Percentiles rank a stretch among this genome's conserved stretches.
These are phyloP conservation scores for Aureobasidium lini DNA, from an alignment of 2,329 filamentous ascomycete genomes.

Conservation along the genomic window DNA sequence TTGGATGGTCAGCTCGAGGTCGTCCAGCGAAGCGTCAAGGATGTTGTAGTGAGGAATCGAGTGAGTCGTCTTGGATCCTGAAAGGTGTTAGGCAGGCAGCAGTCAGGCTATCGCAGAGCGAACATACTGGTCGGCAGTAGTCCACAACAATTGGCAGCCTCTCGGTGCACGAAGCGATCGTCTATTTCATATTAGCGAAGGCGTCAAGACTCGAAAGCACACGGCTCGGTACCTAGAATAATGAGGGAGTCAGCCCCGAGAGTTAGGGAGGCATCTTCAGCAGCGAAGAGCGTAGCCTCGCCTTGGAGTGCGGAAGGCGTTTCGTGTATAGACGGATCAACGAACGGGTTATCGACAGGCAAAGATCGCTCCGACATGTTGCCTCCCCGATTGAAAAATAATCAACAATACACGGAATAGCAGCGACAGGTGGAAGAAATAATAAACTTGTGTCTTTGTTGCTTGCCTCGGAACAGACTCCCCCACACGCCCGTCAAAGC, in stretches of 20 bases:
- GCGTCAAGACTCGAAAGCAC: neutral
- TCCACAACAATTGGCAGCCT: slow-evolving; percentile 49
- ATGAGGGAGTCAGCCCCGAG: slow-evolving; percentile 54
- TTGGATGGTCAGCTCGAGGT: slow-evolving; percentile 58
- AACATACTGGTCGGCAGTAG: slow-evolving; percentile 44
- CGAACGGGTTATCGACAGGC: slow-evolving; percentile 15
- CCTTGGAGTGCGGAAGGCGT: neutral
- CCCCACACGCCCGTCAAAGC: neutral
- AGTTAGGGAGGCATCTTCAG: slow-evolving; percentile 52
- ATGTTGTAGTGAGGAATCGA: slow-evolving; percentile 74
- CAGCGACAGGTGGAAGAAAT: neutral
- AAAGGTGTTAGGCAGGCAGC: slow-evolving; percentile 7
- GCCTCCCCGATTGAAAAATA: neutral
- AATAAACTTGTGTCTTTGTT: neutral
- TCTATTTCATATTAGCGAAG: slow-evolving; percentile 31
- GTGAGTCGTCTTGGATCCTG: slow-evolving; percentile 39
- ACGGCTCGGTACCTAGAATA: slow-evolving; percentile 43
- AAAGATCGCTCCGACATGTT: slow-evolving; percentile 6
- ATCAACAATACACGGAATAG: neutral
- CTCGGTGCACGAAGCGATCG: slow-evolving; percentile 45
- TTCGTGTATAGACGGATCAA: slow-evolving; percentile 12
- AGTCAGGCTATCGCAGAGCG: neutral
- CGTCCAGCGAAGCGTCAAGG: slow-evolving; percentile 66
- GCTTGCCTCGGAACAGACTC: neutral
- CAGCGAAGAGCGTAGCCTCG: slow-evolving; percentile 40